phyloP scores from a whole-genome alignment of 2,329 filamentous ascomycete genomes.

The Epichloe elymi region DNA sequence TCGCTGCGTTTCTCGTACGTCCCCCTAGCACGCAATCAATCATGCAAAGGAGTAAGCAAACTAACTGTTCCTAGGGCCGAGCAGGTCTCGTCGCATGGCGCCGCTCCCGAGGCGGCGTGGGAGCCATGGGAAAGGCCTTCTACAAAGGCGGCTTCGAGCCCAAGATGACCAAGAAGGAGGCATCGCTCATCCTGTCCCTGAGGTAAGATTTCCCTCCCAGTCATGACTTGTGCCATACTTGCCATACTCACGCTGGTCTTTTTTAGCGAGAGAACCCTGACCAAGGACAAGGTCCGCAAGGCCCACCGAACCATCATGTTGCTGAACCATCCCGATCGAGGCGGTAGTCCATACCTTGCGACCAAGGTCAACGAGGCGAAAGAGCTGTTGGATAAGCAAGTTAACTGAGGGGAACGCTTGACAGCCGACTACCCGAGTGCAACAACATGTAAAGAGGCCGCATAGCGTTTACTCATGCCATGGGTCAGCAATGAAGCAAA shows the following conservation, averaged over 20 bases:
- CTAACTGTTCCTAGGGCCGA: conserved; percentile 52
- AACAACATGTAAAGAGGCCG: no score
- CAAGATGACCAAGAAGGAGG: conserved; percentile 87
- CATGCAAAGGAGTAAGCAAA: not conserved
- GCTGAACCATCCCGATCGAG: conserved; percentile 93
- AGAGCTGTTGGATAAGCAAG: conserved; percentile 72
- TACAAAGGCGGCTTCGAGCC: conserved; percentile 98
- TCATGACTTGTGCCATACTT: no score
- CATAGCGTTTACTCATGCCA: no score
- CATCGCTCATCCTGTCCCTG: conserved; percentile 77
- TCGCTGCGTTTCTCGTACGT: conserved; percentile 38
- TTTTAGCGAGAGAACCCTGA: conserved; percentile 67
- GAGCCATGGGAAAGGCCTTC: conserved; percentile 76
- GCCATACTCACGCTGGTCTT: not conserved
- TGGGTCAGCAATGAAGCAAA: no score
- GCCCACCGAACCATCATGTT: conserved; percentile 94
- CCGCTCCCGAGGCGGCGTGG: conserved; percentile 63
- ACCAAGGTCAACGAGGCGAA: conserved; percentile 99
- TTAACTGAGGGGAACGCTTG: conserved; percentile 9
- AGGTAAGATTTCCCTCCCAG: conserved; percentile 41
- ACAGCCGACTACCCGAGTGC: not conserved
- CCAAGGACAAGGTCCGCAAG: conserved; percentile 89
- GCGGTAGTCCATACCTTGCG: conserved; percentile 88
- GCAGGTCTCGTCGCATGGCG: conserved; percentile 83
- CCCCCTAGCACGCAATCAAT: not conserved